Evolutionary conservation across 208 protist species (phyloP), one percentile per base, ranked within the genome.

Genomic region (Trichomonas tenax): DNA sequence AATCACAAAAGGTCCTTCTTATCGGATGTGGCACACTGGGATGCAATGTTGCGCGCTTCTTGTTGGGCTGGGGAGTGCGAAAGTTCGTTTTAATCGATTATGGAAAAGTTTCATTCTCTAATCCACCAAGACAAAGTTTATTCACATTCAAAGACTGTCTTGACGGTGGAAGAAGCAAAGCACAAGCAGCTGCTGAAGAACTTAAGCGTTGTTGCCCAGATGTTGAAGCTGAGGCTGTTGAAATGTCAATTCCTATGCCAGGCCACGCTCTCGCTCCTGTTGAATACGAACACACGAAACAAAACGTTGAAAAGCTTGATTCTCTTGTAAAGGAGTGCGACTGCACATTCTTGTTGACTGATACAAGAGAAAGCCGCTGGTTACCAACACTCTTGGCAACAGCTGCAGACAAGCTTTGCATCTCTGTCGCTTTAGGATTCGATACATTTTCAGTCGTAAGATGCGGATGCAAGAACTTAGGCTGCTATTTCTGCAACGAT

Each of bases 401-500:
- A 10, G 96, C 96, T 0, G 45, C 98, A 44, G 97, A 98, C 45
- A 99, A 99, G 88, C 41, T 97, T 41, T 97, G 89, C 49, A 96
- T 96, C 46, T 96, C 97, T 96, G 97, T 98, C 21, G 99, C 99
- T 4, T 96, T 99, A 0, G 99, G 99, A 49, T 99, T 99, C 97
- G 99, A 99, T 96, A 98, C 98, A 8, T 99, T 98, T 97, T 96
- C 99, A 0, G 98, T 99, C 0, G 99, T 99, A 98, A 97, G 99
- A n/a, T 99, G 99, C 97, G 99, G 99, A 41, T 63, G 36, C 40
- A n/a, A 46, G 34, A 26, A 93, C 14, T 96, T 99, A 8, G 98
- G 99, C 44, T 99, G 99, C 97, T 99, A 99, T 97, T 99, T 99
- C 96, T 99, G 99, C 97, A 99, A 98, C 96, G 96, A 97, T 41